Evolutionary conservation across 2,329 filamentous ascomycete species (phyloP), one percentile per base, ranked within the genome.

Genomic region (Trichoderma atrobrunneum): DNA sequence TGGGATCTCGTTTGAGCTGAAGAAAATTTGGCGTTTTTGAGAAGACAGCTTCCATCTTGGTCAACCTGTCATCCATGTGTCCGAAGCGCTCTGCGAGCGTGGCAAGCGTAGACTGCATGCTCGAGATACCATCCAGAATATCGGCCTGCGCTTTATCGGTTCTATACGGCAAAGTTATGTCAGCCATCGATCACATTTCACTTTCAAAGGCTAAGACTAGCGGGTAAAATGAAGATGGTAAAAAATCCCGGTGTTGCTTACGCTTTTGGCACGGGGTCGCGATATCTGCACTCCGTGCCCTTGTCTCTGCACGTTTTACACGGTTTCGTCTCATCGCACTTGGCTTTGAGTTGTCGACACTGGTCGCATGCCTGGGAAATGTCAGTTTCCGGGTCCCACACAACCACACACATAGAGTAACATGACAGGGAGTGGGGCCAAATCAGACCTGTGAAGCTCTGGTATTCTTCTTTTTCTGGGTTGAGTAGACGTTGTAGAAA

Each of bases 221-320:
- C 10, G 32, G 12, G 12, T 16, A 36, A 24, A 24, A 24, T 24
- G 21, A 32, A 34, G 11, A 32, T 21, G 18, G 24, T 39, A n/a
- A 61, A 48, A 59, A 59, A 21, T 61, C 8, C 12, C 28, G 18
- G 12, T 39, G 48, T 66, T 51, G 85, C 92, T 80, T 86, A 97
- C 93, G 97, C 95, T 79, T 97, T 96, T 18, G 94, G 94, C 26
- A 94, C 92, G 7, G 96, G 92, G 78, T 98, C 95, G 75, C 95
- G 91, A 81, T 98, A 98, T 81, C 93, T 91, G 84, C 93, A 99
- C 68, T 90, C 87, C 36, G 94, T 87, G 75, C 88, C 91, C 79
- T 97, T 97, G 76, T 98, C 95, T 77, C 92, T 92, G 80, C 96
- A 99, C 77, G 91, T 93, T 79, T 94, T 95, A 77, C 92, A 92